Percentiles rank a stretch among this genome's conserved stretches.
Evolutionary conservation across 1,284 basidiomycete species (phyloP).

Genomic region (Cryptococcus sp.): DNA sequence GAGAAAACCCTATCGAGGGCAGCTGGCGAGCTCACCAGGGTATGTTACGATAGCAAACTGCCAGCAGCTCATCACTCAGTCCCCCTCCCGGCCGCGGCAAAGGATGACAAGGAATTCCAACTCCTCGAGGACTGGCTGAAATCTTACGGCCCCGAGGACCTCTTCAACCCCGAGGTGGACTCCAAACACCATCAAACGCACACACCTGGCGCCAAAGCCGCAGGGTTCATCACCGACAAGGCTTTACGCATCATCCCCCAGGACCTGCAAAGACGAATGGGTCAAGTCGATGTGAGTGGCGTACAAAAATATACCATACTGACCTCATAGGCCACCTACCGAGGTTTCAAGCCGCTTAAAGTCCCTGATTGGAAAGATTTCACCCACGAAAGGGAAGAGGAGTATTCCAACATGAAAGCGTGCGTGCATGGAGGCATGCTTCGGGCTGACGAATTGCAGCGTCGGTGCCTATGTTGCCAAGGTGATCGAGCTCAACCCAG

Average conservation of each 20-base stretch:
- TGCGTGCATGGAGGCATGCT: conserved; percentile 18
- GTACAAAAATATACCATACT: background rate
- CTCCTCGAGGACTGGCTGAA: conserved; percentile 69
- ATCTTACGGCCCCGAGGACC: conserved; percentile 65
- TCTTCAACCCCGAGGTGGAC: conserved; percentile 61
- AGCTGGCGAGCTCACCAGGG: conserved; percentile 59
- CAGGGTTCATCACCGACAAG: conserved; percentile 38
- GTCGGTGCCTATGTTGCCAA: conserved; percentile 40
- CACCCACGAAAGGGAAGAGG: conserved; percentile 59
- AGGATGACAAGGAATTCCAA: conserved; percentile 63
- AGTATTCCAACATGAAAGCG: conserved; percentile 75
- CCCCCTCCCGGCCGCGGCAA: conserved; percentile 71
- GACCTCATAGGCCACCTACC: conserved; percentile 62
- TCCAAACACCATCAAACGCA: conserved; percentile 24
- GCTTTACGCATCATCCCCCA: conserved; percentile 48
- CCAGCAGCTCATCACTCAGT: conserved; percentile 52
- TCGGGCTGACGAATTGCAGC: conserved; percentile 11
- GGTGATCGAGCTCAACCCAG: conserved; percentile 69
- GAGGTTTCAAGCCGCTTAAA: conserved; percentile 62
- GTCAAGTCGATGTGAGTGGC: conserved; percentile 34
- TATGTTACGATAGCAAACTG: conserved; percentile 14
- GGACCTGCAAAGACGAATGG: conserved; percentile 41
- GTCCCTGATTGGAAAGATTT: conserved; percentile 68
- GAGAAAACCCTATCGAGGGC: conserved; percentile 73
- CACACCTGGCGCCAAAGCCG: conserved; percentile 26